Percentiles rank a stretch among this genome's conserved stretches.
phyloP scores from a whole-genome alignment of 2,329 filamentous ascomycete species.

The Diaporthe citrichinensis region DNA sequence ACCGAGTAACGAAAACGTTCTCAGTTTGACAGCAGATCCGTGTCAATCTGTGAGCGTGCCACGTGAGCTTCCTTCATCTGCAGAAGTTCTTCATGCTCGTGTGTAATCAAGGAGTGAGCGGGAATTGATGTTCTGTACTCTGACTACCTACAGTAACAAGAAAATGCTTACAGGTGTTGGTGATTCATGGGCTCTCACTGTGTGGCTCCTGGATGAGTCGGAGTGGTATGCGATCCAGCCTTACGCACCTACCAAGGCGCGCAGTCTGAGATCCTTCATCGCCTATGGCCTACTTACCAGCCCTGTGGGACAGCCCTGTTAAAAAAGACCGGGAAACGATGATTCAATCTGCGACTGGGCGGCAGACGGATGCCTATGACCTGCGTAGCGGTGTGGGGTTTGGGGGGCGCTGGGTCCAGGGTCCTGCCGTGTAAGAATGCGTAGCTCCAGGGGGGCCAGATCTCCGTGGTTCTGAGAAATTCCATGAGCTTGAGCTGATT shows the following conservation, averaged over 20 bases:
- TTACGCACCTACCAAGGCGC: not conserved
- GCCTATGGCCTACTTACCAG: conserved; percentile 3
- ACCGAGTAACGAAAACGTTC: too few species aligned
- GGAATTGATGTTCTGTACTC: too few species aligned
- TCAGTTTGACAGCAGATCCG: too few species aligned
- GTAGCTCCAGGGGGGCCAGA: conserved; percentile 1
- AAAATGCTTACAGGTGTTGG: not conserved
- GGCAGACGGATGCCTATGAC: not conserved
- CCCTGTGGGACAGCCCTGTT: conserved; percentile 19
- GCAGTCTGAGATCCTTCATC: not conserved
- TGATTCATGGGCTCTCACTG: not conserved
- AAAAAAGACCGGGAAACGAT: not conserved
- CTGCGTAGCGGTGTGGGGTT: conserved; percentile 6
- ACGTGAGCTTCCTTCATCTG: too few species aligned
- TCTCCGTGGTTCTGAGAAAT: conserved; percentile 33
- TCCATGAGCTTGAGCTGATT: conserved; percentile 29
- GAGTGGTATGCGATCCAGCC: not conserved
- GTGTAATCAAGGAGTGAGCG: too few species aligned
- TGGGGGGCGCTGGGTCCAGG: not conserved
- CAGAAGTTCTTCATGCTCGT: too few species aligned
- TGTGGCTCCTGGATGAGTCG: not conserved
- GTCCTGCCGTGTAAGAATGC: not conserved
- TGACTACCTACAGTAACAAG: not conserved
- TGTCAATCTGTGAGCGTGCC: too few species aligned
- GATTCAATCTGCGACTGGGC: not conserved